Base-by-base conservation (phyloP, 331 rosid genomes). In the Rhamnella rubrinervis region DNA sequence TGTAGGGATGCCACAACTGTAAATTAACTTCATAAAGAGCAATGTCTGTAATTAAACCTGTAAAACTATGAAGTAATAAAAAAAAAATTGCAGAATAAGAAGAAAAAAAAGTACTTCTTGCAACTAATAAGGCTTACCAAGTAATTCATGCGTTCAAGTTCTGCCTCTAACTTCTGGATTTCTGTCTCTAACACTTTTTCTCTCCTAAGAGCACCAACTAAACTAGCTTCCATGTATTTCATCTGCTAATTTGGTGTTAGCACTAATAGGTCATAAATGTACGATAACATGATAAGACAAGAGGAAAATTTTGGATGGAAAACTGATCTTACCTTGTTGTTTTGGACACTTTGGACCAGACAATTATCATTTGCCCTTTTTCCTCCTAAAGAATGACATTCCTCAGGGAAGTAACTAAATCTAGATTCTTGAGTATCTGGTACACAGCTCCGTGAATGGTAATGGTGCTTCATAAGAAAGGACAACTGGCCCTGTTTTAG, bases 141-240 rank as follows among this genome's bases (percentile, higher is more conserved):
- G 70, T 44, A 49, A 66, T 87, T 85, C 71, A 63, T 23, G 41
- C 56, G 80, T 68, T 82, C 91, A 70, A 86, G 76, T 82, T 88
- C 91, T 61, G 84, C 86, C 78, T 74, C 85, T 69, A 88, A 77
- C 78, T 82, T 80, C 75, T 74, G 85, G 67, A 81, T 66, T 67
- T 84, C 86, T 65, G 78, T 63, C 77, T 93, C 90, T 55, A 95
- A 85, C 81, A 71, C 40, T 72, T 90, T 85, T 78, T 93, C 98
- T 70, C 97, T 88, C 84, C 89, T 90, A 75, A 86, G 37, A 65
- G 93, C 87, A 73, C 97, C 88, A 77, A 76, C 76, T 75, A 87
- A 85, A 74, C 80, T 70, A 71, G 86, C 82, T 71, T 90, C 86
- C 90, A 80, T 68, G 75, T 71, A 46, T 61, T 86, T 82, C 65